phyloP scores from a whole-genome alignment of 768 basidiomycete species.

The Boletus sp. region DNA sequence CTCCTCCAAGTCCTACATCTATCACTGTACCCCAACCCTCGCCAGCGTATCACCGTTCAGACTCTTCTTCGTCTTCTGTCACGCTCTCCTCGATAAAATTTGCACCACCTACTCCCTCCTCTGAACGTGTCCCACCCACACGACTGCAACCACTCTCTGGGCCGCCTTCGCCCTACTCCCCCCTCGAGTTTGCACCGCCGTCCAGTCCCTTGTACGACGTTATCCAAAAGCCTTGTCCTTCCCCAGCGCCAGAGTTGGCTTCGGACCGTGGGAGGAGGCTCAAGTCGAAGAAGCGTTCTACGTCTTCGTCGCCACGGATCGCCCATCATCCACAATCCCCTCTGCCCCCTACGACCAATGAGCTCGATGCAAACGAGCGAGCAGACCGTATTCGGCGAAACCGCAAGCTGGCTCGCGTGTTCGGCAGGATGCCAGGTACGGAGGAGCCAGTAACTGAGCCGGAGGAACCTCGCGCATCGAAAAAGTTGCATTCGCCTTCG shows the following conservation, averaged over 20 bases:
- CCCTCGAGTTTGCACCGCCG: constrained; percentile 30
- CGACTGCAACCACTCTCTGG: constrained; percentile 18
- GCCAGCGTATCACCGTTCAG: constrained; percentile 6
- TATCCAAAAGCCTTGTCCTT: constrained; percentile 41
- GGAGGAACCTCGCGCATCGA: constrained; percentile 26
- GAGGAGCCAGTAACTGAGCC: constrained; percentile 31
- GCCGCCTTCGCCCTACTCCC: constrained; percentile 31
- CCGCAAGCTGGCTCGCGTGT: constrained; percentile 78
- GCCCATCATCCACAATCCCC: constrained; percentile 10
- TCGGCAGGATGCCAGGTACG: constrained; percentile 63
- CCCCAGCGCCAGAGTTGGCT: constrained; percentile 46
- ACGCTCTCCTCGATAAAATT: constrained; percentile 31
- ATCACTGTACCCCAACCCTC: constrained; percentile 5
- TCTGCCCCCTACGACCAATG: constrained; percentile 66
- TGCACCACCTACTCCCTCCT: constrained; percentile 27
- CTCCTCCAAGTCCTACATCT: constrained; percentile 28
- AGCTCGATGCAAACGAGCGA: constrained; percentile 61
- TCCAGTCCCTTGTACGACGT: constrained; percentile 4
- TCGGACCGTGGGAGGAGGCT: constrained; percentile 35
- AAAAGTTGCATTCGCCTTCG: constrained; percentile 24
- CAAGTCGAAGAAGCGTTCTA: constrained; percentile 26
- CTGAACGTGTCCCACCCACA: constrained; percentile 6
- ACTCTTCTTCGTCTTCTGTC: constrained; percentile 13
- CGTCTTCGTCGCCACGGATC: constrained; percentile 29
- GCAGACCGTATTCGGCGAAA: constrained; percentile 70